Conservation (phyloP, 148 eudicot species). For the Agrostemma githago region DNA sequence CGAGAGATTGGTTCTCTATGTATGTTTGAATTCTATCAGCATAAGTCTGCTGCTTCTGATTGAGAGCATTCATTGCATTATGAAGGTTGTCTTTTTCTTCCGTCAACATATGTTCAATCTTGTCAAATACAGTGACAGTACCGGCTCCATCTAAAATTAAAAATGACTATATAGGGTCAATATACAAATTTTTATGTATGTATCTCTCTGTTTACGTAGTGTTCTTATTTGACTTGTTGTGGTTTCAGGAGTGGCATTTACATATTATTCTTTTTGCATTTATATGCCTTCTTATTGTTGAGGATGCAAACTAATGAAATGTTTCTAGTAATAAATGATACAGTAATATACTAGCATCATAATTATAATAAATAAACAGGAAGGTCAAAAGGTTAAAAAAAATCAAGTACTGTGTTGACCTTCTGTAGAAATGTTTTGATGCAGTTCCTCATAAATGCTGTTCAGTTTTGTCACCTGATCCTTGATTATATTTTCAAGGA, state of each 20-base stretch:
- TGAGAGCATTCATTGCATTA: conserved; percentile 55
- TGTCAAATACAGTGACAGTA: conserved; percentile 34
- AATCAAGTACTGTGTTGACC: conserved; percentile 10
- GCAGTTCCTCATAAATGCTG: conserved; percentile 42
- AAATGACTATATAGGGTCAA: conserved; percentile 12
- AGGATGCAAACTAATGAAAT: background rate
- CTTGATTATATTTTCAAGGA: conserved; percentile 52
- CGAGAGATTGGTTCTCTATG: conserved; percentile 47
- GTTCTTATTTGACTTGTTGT: background rate
- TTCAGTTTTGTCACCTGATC: conserved; percentile 42
- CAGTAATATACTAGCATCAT: background rate
- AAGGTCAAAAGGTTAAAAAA: background rate
- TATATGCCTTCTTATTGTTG: background rate
- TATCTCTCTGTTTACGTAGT: background rate
- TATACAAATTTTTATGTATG: conserved; percentile 14
- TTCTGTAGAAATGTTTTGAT: conserved; percentile 53
- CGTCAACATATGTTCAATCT: conserved; percentile 54
- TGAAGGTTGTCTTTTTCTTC: conserved; percentile 57
- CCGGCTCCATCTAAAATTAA: conserved; percentile 36
- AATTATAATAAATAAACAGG: background rate
- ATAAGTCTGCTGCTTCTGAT: conserved; percentile 65
- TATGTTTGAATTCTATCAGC: conserved; percentile 51
- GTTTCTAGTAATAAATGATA: background rate
- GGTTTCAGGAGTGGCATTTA: background rate
- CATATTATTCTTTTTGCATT: background rate